Evolutionary conservation across 2,329 filamentous ascomycete genomes (phyloP).

Genomic region (Trichoderma oligosporum): DNA sequence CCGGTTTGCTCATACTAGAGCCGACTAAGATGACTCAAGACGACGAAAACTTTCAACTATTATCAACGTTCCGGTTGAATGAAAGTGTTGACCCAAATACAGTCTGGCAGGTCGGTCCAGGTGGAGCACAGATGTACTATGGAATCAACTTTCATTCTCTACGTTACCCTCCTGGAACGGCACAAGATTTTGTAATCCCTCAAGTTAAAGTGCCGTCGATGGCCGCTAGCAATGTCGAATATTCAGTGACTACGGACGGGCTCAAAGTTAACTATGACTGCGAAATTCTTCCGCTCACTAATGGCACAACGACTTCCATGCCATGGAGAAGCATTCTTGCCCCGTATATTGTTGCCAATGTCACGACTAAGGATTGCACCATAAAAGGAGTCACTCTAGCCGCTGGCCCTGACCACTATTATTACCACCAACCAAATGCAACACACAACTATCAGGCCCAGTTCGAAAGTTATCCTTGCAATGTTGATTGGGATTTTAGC

Average conservation of each 20-base stretch:
- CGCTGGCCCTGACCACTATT: conserved; percentile 25
- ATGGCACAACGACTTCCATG: conserved; percentile 22
- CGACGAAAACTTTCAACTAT: not conserved
- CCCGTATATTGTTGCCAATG: conserved; percentile 25
- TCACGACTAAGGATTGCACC: conserved; percentile 25
- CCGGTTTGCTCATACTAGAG: conserved; percentile 4
- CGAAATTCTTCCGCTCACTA: conserved; percentile 25
- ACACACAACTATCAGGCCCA: conserved; percentile 29
- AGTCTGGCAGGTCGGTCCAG: not conserved
- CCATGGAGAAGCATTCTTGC: conserved; percentile 26
- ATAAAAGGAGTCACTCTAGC: conserved; percentile 27
- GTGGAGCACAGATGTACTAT: conserved; percentile 5
- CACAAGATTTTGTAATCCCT: conserved; percentile 1
- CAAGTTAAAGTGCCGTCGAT: not conserved
- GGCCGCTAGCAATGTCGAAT: not conserved
- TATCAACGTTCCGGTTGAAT: not conserved
- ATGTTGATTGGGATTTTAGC: conserved; percentile 27
- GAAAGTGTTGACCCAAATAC: not conserved
- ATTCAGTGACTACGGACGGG: conserved; percentile 21
- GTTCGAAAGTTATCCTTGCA: conserved; percentile 27
- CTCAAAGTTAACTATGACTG: conserved; percentile 27
- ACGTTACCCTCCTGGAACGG: conserved; percentile 4
- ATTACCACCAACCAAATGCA: conserved; percentile 26
- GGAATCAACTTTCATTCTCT: conserved; percentile 5
- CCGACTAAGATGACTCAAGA: not conserved